These are phyloP conservation scores for Rosa lucieae DNA, from an alignment of 306 rosid genomes.

Conservation along the genomic window DNA sequence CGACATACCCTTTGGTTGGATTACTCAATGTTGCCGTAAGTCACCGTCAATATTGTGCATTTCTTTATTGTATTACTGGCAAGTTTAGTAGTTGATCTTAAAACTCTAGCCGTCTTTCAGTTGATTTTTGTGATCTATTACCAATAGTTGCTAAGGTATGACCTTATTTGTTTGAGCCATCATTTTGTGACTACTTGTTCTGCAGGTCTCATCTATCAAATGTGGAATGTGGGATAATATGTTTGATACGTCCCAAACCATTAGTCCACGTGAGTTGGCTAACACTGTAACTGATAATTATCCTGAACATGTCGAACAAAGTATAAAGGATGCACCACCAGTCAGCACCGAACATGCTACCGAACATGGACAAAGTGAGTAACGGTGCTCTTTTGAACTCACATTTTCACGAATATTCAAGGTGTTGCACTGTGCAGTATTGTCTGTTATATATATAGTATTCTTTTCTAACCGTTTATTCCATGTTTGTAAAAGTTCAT, in stretches of 20 bases:
- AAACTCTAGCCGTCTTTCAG: neutral
- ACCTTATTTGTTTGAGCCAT: neutral
- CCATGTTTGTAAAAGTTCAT: neutral
- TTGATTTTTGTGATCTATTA: neutral
- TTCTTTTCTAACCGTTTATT: neutral
- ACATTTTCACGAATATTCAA: neutral
- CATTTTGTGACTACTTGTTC: conserved; percentile 7
- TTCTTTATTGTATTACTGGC: neutral
- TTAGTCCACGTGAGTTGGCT: conserved; percentile 40
- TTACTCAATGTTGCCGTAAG: conserved; percentile 88
- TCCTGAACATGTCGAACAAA: neutral
- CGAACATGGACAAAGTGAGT: conserved; percentile 51
- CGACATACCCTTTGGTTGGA: conserved; percentile 65
- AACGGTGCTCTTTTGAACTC: neutral
- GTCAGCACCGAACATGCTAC: conserved; percentile 25
- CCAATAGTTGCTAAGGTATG: neutral
- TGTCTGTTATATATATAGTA: neutral
- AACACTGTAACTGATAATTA: conserved; percentile 22
- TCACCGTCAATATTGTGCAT: conserved; percentile 13
- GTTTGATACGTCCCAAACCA: conserved; percentile 68
- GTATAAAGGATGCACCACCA: conserved; percentile 26
- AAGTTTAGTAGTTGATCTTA: neutral
- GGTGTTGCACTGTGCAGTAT: neutral
- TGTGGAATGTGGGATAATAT: conserved; percentile 86
- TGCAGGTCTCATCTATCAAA: conserved; percentile 72